Conservation (phyloP, 805 yeast genomes). For the Tetrapisispora iriomotensis region DNA sequence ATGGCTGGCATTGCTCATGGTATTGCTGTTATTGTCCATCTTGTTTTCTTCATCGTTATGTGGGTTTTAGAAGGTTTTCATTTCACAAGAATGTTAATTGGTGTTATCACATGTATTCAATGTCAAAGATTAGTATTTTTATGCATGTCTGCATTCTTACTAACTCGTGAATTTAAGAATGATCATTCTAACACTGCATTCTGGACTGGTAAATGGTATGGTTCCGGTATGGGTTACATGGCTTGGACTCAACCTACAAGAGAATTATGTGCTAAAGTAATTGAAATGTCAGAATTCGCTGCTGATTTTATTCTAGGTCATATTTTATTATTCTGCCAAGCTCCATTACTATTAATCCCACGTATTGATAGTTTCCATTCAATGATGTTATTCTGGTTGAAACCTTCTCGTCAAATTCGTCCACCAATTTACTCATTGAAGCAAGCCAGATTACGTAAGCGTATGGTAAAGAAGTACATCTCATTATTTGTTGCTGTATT, state of each 20-base stretch:
- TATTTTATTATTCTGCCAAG: slow-evolving; percentile 72
- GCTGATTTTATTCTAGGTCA: slow-evolving; percentile 96
- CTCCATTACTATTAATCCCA: slow-evolving; percentile 81
- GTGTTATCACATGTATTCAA: slow-evolving; percentile 74
- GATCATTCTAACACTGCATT: slow-evolving; percentile 94
- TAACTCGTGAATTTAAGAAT: slow-evolving; percentile 93
- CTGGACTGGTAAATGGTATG: slow-evolving; percentile 99
- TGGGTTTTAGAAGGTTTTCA: slow-evolving; percentile 95
- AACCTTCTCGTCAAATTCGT: slow-evolving; percentile 92
- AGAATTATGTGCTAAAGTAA: slow-evolving; percentile 88
- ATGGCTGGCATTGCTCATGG: slow-evolving; percentile 95
- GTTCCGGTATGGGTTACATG: slow-evolving; percentile 83
- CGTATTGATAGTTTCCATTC: slow-evolving; percentile 95
- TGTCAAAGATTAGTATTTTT: slow-evolving; percentile 83
- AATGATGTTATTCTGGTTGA: slow-evolving; percentile 96
- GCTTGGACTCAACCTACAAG: slow-evolving; percentile 94
- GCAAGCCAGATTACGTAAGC: slow-evolving; percentile 91
- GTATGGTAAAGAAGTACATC: slow-evolving; percentile 94
- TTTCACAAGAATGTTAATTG: slow-evolving; percentile 79
- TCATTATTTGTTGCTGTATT: slow-evolving; percentile 66
- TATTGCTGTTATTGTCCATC: slow-evolving; percentile 78
- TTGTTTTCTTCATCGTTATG: slow-evolving; percentile 85
- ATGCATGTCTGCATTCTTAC: slow-evolving; percentile 61
- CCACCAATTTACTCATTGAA: slow-evolving; percentile 96
- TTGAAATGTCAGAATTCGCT: slow-evolving; percentile 91